Conservation (phyloP, 495 filamentous ascomycete species). For the Penicillium odoratum region DNA sequence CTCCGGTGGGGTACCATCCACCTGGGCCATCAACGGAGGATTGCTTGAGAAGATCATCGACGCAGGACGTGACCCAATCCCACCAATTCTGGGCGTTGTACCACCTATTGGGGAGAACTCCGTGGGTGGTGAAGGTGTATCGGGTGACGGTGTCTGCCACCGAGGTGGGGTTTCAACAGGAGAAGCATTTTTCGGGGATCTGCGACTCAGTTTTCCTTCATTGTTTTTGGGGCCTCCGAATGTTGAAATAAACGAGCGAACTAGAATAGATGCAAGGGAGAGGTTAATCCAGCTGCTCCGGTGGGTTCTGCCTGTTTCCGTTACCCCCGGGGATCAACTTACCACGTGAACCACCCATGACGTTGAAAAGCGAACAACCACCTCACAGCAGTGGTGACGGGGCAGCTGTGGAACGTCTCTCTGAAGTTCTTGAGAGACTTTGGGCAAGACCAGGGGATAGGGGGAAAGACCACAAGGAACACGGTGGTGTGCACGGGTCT, state of each 20-base stretch:
- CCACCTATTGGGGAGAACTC: slow-evolving; percentile 31
- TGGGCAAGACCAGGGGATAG: neutral
- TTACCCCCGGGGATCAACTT: neutral
- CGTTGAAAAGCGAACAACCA: neutral
- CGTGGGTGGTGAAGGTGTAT: slow-evolving; percentile 34
- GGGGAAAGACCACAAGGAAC: neutral
- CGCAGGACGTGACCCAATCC: slow-evolving; percentile 53
- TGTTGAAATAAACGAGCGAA: slow-evolving; percentile 63
- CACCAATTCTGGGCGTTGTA: slow-evolving; percentile 30
- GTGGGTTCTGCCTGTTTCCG: neutral
- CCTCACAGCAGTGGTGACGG: neutral
- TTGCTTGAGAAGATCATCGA: slow-evolving; percentile 79
- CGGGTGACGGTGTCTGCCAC: slow-evolving; percentile 39
- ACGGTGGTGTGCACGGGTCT: neutral
- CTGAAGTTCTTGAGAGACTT: neutral
- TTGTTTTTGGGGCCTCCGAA: slow-evolving; percentile 44
- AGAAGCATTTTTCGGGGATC: slow-evolving; percentile 32
- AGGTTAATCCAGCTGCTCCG: neutral
- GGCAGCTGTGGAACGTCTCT: slow-evolving; percentile 3
- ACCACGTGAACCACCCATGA: slow-evolving; percentile 8
- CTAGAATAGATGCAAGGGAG: slow-evolving; percentile 32
- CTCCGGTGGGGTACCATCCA: slow-evolving; percentile 83
- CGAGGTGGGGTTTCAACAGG: slow-evolving; percentile 29
- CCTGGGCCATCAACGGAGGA: slow-evolving; percentile 82
- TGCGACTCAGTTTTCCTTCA: slow-evolving; percentile 30